These are phyloP conservation scores for Apiospora arundinis DNA, from an alignment of 2,329 filamentous ascomycete species.

Conservation along the genomic window DNA sequence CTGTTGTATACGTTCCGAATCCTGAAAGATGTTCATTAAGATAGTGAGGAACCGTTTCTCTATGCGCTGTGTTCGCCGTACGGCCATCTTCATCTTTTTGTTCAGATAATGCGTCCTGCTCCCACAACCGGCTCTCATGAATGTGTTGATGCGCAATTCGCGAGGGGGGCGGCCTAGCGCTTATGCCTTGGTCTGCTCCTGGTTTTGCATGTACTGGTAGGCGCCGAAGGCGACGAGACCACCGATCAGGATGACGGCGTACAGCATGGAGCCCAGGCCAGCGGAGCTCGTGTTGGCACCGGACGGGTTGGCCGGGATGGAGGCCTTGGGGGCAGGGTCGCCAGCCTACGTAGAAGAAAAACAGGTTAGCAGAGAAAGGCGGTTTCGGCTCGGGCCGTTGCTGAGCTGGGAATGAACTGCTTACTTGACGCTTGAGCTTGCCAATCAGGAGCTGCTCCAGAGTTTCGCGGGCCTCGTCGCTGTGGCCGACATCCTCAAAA, in stretches of 20 bases:
- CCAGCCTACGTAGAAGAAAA: constrained; percentile 63
- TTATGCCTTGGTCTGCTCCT: constrained; percentile 42
- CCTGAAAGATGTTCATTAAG: constrained; percentile 16
- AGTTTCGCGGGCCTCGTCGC: constrained; percentile 96
- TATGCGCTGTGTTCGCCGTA: background rate
- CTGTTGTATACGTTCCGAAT: constrained; percentile 12
- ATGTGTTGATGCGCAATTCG: background rate
- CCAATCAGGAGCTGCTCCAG: constrained; percentile 79
- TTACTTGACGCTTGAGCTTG: constrained; percentile 79
- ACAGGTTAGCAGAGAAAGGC: constrained; percentile 20
- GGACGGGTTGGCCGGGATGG: constrained; percentile 54
- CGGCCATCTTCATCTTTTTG: background rate
- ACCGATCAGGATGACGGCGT: constrained; percentile 80
- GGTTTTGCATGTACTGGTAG: constrained; percentile 83
- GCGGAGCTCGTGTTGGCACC: constrained; percentile 56
- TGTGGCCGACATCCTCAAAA: constrained; percentile 99
- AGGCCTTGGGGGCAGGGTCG: constrained; percentile 75
- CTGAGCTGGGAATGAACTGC: constrained; percentile 37
- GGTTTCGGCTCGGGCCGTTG: constrained; percentile 19
- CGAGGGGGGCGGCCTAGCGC: background rate
- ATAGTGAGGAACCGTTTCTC: background rate
- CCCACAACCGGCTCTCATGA: constrained; percentile 10
- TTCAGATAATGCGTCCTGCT: constrained; percentile 7
- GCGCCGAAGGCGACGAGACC: constrained; percentile 78
- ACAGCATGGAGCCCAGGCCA: constrained; percentile 78